Evolutionary conservation across 305 asterid genomes (phyloP).

Genomic region (Solanum hybrid): DNA sequence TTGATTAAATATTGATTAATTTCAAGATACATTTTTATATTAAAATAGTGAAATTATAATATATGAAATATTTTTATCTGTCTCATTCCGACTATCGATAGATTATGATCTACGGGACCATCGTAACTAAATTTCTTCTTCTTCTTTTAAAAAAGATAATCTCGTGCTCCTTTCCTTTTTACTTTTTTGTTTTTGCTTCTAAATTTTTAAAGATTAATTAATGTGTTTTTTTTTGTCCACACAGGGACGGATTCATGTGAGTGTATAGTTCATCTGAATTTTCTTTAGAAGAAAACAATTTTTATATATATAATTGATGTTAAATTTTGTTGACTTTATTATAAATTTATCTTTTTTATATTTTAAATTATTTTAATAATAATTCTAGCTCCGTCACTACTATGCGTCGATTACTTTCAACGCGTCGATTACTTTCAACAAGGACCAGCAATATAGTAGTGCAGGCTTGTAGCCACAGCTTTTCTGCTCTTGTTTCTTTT

Average conservation of each 20-base stretch:
- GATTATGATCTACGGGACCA: background rate
- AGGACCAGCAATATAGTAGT: background rate
- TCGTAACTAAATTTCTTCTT: background rate
- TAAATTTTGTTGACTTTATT: too few species aligned
- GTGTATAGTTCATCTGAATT: background rate
- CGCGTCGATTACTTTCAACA: background rate
- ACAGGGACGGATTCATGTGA: fast-evolving
- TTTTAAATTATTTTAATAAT: background rate
- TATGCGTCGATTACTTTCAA: background rate
- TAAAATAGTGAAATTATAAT: too few species aligned
- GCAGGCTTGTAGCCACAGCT: background rate
- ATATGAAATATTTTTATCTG: too few species aligned
- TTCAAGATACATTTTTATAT: too few species aligned
- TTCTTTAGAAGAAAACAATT: background rate
- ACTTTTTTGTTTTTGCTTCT: background rate
- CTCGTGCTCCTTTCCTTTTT: background rate
- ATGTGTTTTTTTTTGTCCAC: background rate
- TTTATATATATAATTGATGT: too few species aligned
- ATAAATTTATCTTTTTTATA: background rate
- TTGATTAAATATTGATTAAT: too few species aligned
- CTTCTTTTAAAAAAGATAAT: background rate
- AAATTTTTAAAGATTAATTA: background rate
- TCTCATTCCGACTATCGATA: background rate
- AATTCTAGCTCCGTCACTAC: background rate
- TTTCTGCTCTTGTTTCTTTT: background rate